phyloP scores from a whole-genome alignment of 2,329 filamentous ascomycete genomes.

The Colletotrichum nymphaeae region DNA sequence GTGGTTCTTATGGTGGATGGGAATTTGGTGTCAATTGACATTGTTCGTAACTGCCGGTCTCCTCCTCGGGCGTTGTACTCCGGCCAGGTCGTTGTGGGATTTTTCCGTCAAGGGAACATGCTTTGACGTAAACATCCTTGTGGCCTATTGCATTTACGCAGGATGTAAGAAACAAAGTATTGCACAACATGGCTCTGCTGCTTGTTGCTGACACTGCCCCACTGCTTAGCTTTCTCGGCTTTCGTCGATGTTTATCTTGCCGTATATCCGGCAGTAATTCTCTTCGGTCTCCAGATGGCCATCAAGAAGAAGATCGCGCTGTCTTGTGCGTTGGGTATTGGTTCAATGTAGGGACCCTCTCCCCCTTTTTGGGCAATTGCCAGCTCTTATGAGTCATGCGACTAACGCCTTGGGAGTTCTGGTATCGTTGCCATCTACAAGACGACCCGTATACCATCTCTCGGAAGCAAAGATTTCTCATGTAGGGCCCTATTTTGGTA shows the following conservation, averaged over 20 bases:
- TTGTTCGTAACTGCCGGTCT: conserved; percentile 51
- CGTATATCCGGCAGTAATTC: conserved; percentile 51
- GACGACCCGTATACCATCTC: conserved; percentile 48
- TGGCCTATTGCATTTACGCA: conserved; percentile 52
- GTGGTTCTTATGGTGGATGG: conserved; percentile 52
- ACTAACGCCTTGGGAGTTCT: conserved; percentile 24
- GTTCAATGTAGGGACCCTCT: conserved; percentile 43
- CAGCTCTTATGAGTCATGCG: background rate
- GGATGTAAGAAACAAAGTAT: conserved; percentile 41
- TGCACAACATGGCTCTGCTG: accelerated
- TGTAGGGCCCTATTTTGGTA: conserved; percentile 25
- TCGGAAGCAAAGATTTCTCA: conserved; percentile 39
- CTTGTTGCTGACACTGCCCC: too few relatives aligned
- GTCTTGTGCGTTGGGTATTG: conserved; percentile 50
- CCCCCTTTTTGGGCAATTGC: background rate
- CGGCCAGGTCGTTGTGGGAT: conserved; percentile 52
- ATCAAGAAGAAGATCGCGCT: conserved; percentile 54
- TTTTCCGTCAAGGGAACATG: conserved; percentile 47
- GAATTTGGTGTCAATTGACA: conserved; percentile 42
- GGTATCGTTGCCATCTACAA: conserved; percentile 46
- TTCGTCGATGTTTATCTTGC: conserved; percentile 55
- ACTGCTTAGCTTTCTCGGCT: conserved; percentile 45
- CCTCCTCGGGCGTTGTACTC: conserved; percentile 55
- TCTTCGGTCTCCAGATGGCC: conserved; percentile 50
- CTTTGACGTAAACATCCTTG: conserved; percentile 46